Percentiles rank a stretch among this genome's conserved stretches.
Conservation (phyloP, 331 rosid genomes). For the Malus hybrid region DNA sequence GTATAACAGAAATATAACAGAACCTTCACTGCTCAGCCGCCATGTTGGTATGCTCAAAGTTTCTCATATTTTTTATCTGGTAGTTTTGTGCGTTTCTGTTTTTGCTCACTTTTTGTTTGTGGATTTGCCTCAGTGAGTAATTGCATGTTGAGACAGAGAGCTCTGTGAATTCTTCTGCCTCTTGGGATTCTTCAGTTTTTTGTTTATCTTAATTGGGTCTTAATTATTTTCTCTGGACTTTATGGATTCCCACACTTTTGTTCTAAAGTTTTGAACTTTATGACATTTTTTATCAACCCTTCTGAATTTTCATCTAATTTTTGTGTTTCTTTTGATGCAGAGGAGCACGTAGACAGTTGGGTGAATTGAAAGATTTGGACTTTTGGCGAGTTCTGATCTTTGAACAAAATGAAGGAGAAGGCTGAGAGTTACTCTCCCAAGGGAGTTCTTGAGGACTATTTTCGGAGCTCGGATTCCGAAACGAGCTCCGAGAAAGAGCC, state of each 20-base stretch:
- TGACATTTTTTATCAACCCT: not conserved
- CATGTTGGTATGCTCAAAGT: conserved; percentile 1
- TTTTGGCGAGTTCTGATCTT: not conserved
- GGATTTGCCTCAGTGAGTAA: conserved; percentile 6
- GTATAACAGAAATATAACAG: not conserved
- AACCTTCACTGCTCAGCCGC: not conserved
- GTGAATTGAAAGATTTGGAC: not conserved
- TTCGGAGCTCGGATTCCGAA: conserved; percentile 76
- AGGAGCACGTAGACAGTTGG: not conserved
- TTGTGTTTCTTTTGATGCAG: not conserved
- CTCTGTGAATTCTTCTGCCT: conserved; percentile 2
- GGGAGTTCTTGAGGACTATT: conserved; percentile 83
- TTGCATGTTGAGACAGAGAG: not conserved
- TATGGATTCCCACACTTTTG: conserved; percentile 8
- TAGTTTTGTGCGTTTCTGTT: not conserved
- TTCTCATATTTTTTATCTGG: not conserved
- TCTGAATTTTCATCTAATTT: not conserved
- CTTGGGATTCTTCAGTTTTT: conserved; percentile 7
- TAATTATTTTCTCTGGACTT: not conserved
- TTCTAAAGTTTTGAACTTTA: not conserved
- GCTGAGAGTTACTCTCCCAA: conserved; percentile 53
- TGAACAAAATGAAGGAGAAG: conserved; percentile 50
- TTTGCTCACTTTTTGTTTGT: not conserved
- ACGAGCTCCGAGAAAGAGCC: conserved; percentile 58
- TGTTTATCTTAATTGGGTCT: not conserved